Evolutionary conservation across 2,329 filamentous ascomycete genomes (phyloP).

Genomic region (Laburnicola sp.): DNA sequence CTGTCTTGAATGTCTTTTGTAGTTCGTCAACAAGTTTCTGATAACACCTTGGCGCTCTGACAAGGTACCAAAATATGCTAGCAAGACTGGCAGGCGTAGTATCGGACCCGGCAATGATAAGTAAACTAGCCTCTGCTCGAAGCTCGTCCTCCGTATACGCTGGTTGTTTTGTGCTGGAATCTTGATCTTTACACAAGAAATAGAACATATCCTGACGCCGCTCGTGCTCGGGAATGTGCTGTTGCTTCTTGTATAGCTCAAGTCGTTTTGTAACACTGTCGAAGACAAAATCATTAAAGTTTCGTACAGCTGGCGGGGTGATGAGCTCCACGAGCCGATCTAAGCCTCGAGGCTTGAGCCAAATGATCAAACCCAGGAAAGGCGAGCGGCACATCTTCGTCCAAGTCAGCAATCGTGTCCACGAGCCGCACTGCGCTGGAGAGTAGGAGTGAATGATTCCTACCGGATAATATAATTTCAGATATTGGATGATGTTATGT

Average conservation of each 20-base stretch:
- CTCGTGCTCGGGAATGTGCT: slow-evolving; percentile 7
- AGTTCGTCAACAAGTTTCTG: slow-evolving; percentile 16
- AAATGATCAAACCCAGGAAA: slow-evolving; percentile 15
- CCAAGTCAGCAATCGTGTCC: not conserved
- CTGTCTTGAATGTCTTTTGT: slow-evolving; percentile 10
- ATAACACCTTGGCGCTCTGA: slow-evolving; percentile 4
- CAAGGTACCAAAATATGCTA: slow-evolving; percentile 20
- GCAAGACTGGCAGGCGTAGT: slow-evolving; percentile 18
- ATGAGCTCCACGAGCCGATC: slow-evolving; percentile 13
- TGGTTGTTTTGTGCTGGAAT: slow-evolving; percentile 43
- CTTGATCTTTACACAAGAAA: slow-evolving; percentile 45
- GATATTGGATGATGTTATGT: slow-evolving; percentile 16
- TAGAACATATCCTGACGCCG: slow-evolving; percentile 47
- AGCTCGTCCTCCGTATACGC: slow-evolving; percentile 44
- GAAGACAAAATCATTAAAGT: slow-evolving; percentile 18
- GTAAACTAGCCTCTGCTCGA: slow-evolving; percentile 27
- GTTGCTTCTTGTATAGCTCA: slow-evolving; percentile 1
- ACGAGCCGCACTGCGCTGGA: not conserved
- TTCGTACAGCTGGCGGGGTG: slow-evolving; percentile 14
- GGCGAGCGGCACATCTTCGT: slow-evolving; percentile 18
- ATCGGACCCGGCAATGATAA: slow-evolving; percentile 23
- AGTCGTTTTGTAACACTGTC: slow-evolving; percentile 10
- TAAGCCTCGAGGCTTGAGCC: slow-evolving; percentile 21
- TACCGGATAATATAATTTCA: slow-evolving; percentile 20
- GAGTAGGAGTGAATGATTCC: not conserved